These are phyloP conservation scores for Ceratocystis variospora DNA, from an alignment of 2,329 filamentous ascomycete species.

Conservation along the genomic window DNA sequence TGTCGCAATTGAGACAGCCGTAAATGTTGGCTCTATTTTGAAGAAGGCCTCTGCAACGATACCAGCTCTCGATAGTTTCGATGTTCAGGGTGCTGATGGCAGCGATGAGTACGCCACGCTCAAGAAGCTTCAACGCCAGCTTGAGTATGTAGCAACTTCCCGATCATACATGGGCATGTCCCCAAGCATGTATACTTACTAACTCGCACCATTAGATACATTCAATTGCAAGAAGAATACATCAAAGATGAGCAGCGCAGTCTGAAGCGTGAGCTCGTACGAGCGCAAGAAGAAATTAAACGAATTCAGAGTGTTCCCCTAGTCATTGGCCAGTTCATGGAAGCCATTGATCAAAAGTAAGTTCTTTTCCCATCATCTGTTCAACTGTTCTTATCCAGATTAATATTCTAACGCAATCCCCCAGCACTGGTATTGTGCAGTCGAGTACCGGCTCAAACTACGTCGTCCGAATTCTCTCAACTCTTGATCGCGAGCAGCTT, in stretches of 20 bases:
- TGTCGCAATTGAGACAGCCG: conserved; percentile 69
- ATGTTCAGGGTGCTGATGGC: conserved; percentile 65
- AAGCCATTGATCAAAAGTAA: conserved; percentile 98
- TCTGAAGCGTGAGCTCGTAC: conserved; percentile 89
- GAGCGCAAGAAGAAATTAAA: conserved; percentile 98
- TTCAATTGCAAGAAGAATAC: conserved; percentile 97
- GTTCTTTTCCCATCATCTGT: conserved; percentile 22
- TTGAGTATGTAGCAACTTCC: conserved; percentile 53
- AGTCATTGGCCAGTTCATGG: conserved; percentile 99
- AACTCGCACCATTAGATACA: conserved; percentile 47
- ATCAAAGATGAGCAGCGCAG: conserved; percentile 99
- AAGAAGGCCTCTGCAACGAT: conserved; percentile 73
- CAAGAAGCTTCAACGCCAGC: conserved; percentile 91
- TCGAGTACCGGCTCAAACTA: conserved; percentile 98
- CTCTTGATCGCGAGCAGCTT: conserved; percentile 91
- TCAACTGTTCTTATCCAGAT: conserved; percentile 19
- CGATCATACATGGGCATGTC: not conserved
- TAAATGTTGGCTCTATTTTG: conserved; percentile 57
- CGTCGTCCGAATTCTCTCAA: conserved; percentile 94
- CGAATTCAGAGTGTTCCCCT: conserved; percentile 95
- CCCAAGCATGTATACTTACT: not conserved
- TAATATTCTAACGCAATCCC: conserved; percentile 6
- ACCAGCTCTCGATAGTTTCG: conserved; percentile 78
- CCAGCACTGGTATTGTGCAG: conserved; percentile 94
- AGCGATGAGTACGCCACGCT: conserved; percentile 88